phyloP scores from a whole-genome alignment of 768 basidiomycete species.

The Lentinula sp. region DNA sequence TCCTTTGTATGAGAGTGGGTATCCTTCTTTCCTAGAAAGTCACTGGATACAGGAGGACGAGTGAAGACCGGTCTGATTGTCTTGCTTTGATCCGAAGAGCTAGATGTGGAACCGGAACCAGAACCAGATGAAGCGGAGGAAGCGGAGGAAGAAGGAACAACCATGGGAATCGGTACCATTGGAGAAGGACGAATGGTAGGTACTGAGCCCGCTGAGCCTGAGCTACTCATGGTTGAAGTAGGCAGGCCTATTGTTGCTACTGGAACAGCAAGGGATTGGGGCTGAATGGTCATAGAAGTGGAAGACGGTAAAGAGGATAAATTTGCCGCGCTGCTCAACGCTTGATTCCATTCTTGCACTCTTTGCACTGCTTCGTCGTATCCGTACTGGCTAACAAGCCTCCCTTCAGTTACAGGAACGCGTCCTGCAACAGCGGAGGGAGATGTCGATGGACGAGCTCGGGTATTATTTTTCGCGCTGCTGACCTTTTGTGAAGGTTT shows the following conservation, averaged over 20 bases:
- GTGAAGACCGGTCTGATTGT: conserved; percentile 2
- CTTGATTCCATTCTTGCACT: conserved; percentile 99
- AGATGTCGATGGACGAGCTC: not conserved
- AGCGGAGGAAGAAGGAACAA: not conserved
- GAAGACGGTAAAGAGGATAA: not conserved
- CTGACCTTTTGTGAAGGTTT: not conserved
- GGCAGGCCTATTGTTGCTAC: not conserved
- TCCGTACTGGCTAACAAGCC: conserved; percentile 71
- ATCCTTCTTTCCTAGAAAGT: not conserved
- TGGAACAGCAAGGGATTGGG: not conserved
- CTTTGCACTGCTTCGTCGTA: conserved; percentile 92
- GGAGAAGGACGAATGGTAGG: not conserved
- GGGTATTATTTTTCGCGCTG: not conserved
- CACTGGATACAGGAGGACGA: not conserved
- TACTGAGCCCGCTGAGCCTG: not conserved
- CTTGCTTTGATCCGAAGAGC: not conserved
- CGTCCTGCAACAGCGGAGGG: not conserved
- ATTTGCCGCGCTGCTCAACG: conserved; percentile 33
- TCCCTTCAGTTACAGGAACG: conserved; percentile 13
- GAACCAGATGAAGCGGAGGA: conserved; percentile 2
- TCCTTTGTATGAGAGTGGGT: not conserved
- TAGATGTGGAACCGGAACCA: not conserved
- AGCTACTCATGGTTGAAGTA: not conserved
- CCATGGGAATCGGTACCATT: not conserved
- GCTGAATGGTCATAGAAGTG: not conserved